Evolutionary conservation across 345 rosid genomes (phyloP).

Genomic region (Laguncularia racemosa): DNA sequence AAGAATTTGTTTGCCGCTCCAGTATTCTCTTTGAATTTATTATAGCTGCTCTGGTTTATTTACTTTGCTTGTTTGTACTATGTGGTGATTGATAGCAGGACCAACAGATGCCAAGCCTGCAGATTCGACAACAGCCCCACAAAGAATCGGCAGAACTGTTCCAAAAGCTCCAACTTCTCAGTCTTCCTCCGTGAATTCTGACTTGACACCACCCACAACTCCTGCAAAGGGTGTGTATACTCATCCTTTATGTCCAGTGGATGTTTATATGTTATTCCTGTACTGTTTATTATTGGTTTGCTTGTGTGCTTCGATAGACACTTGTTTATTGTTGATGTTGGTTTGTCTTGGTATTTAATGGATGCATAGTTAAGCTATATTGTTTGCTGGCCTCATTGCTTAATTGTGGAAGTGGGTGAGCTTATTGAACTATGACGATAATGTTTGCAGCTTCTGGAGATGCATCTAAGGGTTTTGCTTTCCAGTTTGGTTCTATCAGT

Average conservation of each 20-base stretch:
- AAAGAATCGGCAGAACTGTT: conserved; percentile 39
- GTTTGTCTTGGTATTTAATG: conserved; percentile 1
- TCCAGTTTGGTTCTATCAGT: conserved; percentile 85
- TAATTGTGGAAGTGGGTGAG: too few relatives aligned
- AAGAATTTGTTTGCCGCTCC: neutral
- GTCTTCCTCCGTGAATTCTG: conserved; percentile 49
- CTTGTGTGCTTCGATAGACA: neutral
- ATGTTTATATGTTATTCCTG: neutral
- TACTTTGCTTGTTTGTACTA: neutral
- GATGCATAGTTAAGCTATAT: neutral
- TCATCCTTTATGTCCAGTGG: too few relatives aligned
- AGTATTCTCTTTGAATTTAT: neutral
- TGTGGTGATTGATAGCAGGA: conserved; percentile 17
- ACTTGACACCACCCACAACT: conserved; percentile 19
- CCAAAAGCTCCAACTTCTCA: conserved; percentile 88
- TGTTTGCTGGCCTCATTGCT: neutral
- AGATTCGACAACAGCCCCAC: conserved; percentile 28
- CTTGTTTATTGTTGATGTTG: neutral
- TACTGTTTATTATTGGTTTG: neutral
- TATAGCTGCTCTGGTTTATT: neutral
- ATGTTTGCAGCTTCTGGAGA: conserved; percentile 34
- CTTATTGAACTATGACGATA: too few relatives aligned
- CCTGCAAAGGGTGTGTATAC: conserved; percentile 46
- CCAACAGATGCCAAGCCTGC: conserved; percentile 33
- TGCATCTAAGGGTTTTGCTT: conserved; percentile 53